Evolutionary conservation across 2,329 filamentous ascomycete genomes (phyloP).

Genomic region (Pseudopyricularia javanii): DNA sequence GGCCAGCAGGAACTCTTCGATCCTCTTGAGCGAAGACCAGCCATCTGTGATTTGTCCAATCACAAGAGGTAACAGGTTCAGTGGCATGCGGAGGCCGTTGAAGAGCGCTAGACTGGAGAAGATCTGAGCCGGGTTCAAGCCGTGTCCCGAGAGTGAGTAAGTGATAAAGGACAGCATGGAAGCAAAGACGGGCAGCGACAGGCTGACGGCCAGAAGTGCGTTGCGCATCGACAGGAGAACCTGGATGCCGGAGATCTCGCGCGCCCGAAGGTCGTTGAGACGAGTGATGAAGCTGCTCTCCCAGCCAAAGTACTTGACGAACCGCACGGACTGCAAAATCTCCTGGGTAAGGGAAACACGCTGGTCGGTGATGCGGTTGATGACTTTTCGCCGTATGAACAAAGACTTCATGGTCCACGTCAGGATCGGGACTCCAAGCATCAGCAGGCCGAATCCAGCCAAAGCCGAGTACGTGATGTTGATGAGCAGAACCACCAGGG

Average conservation of each 20-base stretch:
- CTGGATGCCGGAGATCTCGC: conserved; percentile 77
- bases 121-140: conserved; percentile 60
- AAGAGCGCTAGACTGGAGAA: conserved; percentile 93
- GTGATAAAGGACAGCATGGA: conserved; percentile 94
- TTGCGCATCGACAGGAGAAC: conserved; percentile 72
- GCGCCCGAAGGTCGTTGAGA: conserved; percentile 58
- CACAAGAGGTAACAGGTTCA: conserved; percentile 80
- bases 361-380: conserved; percentile 92
- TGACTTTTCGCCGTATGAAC: conserved; percentile 60
- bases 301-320: conserved; percentile 97
- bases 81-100: conserved; percentile 78
- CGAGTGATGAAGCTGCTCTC: conserved; percentile 75
- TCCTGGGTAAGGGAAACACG: conserved; percentile 86
- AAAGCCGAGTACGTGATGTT: conserved; percentile 86
- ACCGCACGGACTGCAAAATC: conserved; percentile 79
- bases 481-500: conserved; percentile 66
- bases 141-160: conserved; percentile 53
- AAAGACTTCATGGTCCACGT: conserved; percentile 66
- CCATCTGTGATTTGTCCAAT: conserved; percentile 86
- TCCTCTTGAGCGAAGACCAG: conserved; percentile 70
- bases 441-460: conserved; percentile 72
- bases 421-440: conserved; percentile 66
- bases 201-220: conserved; percentile 69
- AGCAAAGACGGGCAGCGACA: conserved; percentile 84
- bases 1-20: conserved; percentile 76